Conservation (phyloP, 176 grass and related monocot genomes). For the Carex parvula region DNA sequence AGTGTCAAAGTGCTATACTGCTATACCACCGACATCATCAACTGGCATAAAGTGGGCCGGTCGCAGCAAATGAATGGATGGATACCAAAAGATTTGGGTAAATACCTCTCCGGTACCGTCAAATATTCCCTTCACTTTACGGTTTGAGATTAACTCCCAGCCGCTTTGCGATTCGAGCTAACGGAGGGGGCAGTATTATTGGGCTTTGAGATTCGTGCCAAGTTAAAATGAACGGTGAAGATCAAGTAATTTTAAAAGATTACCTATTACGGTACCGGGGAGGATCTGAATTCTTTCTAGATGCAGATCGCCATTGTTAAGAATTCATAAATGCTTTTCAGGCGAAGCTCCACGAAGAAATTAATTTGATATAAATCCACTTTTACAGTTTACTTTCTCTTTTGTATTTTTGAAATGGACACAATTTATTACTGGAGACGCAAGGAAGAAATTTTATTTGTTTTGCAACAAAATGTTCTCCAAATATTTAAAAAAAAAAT, state of each 20-base stretch:
- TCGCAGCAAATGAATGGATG: not conserved
- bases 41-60: not conserved
- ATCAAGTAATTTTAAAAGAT: too few relatives aligned
- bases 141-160: too few relatives aligned
- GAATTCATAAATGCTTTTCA: conserved; percentile 7
- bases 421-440: not conserved
- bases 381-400: not conserved
- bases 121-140: too few relatives aligned
- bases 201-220: too few relatives aligned
- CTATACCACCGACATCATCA: not conserved
- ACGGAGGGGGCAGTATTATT: too few relatives aligned
- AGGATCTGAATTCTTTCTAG: too few relatives aligned
- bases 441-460: not conserved
- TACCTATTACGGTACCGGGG: too few relatives aligned
- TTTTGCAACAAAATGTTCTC: not conserved
- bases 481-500: not conserved
- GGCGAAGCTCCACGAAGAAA: not conserved
- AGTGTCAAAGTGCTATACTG: not conserved
- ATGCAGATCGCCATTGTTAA: not conserved
- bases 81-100: not conserved
- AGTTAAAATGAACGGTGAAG: too few relatives aligned
- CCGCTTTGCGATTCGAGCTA: too few relatives aligned
- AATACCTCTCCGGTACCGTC: too few relatives aligned
- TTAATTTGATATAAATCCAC: not conserved
- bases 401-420: not conserved